phyloP scores from a whole-genome alignment of 495 filamentous ascomycete species.

The Aspergillus diversus region DNA sequence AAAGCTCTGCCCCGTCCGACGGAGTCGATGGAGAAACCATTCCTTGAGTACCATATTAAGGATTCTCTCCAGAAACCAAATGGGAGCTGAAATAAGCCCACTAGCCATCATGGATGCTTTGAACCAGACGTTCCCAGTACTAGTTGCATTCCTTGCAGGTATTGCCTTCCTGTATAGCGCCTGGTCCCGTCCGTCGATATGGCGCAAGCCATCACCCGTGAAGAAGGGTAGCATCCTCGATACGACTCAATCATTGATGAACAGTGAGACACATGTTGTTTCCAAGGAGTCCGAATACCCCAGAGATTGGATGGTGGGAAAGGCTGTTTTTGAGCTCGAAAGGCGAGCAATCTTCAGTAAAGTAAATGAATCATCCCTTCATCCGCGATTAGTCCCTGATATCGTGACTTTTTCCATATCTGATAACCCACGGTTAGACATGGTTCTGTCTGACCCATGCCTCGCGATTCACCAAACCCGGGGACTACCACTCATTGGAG shows the following conservation, averaged over 20 bases:
- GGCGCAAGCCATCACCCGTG: neutral
- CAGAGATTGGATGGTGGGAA: conserved; percentile 48
- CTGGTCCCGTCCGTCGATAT: conserved; percentile 1
- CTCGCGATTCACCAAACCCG: conserved; percentile 47
- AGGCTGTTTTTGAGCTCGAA: conserved; percentile 54
- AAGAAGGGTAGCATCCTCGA: neutral
- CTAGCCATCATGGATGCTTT: conserved; percentile 7
- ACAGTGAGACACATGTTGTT: conserved; percentile 18
- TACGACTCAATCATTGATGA: neutral
- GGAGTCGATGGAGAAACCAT: neutral
- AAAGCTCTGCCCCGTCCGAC: neutral
- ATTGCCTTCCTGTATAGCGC: conserved; percentile 18
- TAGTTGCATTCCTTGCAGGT: conserved; percentile 17
- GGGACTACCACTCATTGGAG: conserved; percentile 54
- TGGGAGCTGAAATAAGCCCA: neutral
- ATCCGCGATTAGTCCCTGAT: neutral
- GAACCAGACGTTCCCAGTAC: neutral
- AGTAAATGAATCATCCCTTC: conserved; percentile 23
- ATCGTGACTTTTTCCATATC: neutral
- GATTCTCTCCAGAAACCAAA: neutral
- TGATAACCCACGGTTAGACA: conserved; percentile 25
- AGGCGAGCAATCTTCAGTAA: conserved; percentile 56
- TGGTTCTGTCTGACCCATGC: conserved; percentile 56
- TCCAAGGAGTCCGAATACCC: conserved; percentile 47
- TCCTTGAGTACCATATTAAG: neutral